Evolutionary conservation across 768 basidiomycete genomes (phyloP).

Genomic region (Tubosaeta sp.): DNA sequence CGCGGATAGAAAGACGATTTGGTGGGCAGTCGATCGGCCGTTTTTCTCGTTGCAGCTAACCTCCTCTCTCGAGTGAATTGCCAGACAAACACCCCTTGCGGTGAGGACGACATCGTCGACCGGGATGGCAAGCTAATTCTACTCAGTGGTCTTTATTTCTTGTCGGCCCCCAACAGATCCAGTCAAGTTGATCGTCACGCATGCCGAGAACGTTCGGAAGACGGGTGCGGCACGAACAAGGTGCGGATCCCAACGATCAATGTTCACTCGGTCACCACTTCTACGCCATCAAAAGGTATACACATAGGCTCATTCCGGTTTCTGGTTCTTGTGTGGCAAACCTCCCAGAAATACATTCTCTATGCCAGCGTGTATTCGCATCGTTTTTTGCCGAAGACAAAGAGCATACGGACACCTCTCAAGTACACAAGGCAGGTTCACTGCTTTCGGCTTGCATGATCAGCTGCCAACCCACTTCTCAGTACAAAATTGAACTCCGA

Average conservation of each 20-base stretch:
- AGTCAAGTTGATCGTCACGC: conserved; percentile 59
- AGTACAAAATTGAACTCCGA: conserved; percentile 83
- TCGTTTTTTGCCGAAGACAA: conserved; percentile 48
- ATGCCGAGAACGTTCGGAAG: conserved; percentile 56
- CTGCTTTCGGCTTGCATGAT: background rate
- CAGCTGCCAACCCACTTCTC: background rate
- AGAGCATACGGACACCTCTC: conserved; percentile 18
- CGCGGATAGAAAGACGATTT: conserved; percentile 60
- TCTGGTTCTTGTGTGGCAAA: conserved; percentile 65
- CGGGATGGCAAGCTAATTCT: background rate
- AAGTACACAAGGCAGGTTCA: conserved; percentile 42
- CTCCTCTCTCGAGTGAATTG: conserved; percentile 53
- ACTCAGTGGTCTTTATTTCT: conserved; percentile 71
- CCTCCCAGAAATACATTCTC: conserved; percentile 58
- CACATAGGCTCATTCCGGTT: conserved; percentile 69
- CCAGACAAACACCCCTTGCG: conserved; percentile 75
- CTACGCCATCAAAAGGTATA: conserved; percentile 43
- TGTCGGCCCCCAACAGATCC: conserved; percentile 78
- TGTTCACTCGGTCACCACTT: background rate
- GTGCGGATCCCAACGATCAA: conserved; percentile 32
- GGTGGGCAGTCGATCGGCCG: conserved; percentile 37
- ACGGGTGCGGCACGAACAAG: conserved; percentile 65
- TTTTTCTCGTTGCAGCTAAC: background rate
- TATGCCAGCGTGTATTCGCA: conserved; percentile 54
- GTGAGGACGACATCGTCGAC: conserved; percentile 33